Evolutionary conservation across 2,329 filamentous ascomycete genomes (phyloP).

Genomic region (Colletotrichum sp.): DNA sequence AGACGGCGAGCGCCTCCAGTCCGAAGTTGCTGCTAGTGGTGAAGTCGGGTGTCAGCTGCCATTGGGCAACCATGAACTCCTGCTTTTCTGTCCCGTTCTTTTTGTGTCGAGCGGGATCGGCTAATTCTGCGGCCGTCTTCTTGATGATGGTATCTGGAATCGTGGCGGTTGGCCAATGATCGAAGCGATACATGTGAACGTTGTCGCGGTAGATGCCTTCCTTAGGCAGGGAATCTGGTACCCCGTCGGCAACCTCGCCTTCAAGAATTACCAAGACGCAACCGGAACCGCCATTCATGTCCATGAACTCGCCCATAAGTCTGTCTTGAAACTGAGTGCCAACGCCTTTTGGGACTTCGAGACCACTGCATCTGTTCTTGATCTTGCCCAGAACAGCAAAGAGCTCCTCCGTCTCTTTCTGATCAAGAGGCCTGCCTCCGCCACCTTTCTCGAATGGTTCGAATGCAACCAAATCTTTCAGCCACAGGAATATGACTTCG

Average conservation of each 20-base stretch:
- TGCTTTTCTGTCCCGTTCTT: not conserved
- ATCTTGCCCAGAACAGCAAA: constrained; percentile 44
- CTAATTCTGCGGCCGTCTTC: not conserved
- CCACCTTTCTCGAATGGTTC: not conserved
- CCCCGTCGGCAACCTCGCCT: constrained; percentile 21
- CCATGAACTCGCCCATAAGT: constrained; percentile 32
- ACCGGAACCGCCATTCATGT: constrained; percentile 28
- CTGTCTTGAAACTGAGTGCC: constrained; percentile 22
- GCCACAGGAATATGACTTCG: not conserved
- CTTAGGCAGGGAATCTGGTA: not conserved
- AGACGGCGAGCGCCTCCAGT: constrained; percentile 32
- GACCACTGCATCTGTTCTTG: constrained; percentile 41
- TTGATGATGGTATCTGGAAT: rapidly evolving
- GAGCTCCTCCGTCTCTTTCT: constrained; percentile 41
- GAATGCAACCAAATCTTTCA: not conserved
- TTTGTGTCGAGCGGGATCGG: rapidly evolving
- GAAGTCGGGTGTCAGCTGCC: constrained; percentile 26
- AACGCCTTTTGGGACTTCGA: constrained; percentile 8
- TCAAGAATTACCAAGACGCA: constrained; percentile 35
- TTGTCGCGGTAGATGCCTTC: constrained; percentile 31
- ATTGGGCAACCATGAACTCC: not conserved
- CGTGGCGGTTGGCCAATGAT: rapidly evolving
- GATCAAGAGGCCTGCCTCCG: constrained; percentile 29
- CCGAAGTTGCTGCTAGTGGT: constrained; percentile 25
- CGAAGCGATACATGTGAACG: not conserved